Percentiles rank a stretch among this genome's conserved stretches.
Conservation (phyloP, 192 early-diverging fungal species). For the Hyaloraphidium curvatum region DNA sequence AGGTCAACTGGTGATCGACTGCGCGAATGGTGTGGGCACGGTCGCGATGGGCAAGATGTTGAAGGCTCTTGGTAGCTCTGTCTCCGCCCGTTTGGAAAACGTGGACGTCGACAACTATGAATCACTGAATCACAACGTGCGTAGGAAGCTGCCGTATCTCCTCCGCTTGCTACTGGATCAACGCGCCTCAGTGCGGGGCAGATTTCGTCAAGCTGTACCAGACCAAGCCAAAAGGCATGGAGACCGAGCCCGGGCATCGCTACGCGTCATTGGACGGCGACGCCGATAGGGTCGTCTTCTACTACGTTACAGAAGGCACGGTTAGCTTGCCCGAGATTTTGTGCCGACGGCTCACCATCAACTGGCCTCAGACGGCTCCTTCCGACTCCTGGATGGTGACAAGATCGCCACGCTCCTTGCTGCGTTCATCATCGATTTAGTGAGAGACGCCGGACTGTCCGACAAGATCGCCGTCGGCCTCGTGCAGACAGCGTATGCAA, state of each 20-base stretch:
- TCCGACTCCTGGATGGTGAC: constrained; percentile 93
- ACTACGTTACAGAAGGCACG: constrained; percentile 60
- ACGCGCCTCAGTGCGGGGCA: constrained; percentile 54
- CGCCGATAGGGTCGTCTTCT: constrained; percentile 95
- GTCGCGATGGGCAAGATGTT: constrained; percentile 63
- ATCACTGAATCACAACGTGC: constrained; percentile 70
- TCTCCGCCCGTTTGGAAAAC: constrained; percentile 54
- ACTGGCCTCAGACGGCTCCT: constrained; percentile 39
- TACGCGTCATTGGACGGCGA: constrained; percentile 91
- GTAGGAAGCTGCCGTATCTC: too few species aligned
- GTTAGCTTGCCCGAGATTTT: not conserved
- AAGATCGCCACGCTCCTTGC: constrained; percentile 93
- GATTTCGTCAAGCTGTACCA: constrained; percentile 93
- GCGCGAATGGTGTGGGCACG: constrained; percentile 94
- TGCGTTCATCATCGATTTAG: constrained; percentile 79
- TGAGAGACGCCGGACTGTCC: constrained; percentile 55
- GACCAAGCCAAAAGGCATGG: constrained; percentile 47
- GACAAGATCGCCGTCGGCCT: constrained; percentile 68
- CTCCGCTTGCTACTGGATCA: not conserved
- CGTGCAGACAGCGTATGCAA: constrained; percentile 98
- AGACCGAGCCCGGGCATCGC: constrained; percentile 42
- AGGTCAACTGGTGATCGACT: constrained; percentile 32
- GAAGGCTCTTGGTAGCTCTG: constrained; percentile 37
- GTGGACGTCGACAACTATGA: constrained; percentile 42
- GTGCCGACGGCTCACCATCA: too few species aligned